Conservation (phyloP, 129 eudicot species). For the Mikania micrantha region DNA sequence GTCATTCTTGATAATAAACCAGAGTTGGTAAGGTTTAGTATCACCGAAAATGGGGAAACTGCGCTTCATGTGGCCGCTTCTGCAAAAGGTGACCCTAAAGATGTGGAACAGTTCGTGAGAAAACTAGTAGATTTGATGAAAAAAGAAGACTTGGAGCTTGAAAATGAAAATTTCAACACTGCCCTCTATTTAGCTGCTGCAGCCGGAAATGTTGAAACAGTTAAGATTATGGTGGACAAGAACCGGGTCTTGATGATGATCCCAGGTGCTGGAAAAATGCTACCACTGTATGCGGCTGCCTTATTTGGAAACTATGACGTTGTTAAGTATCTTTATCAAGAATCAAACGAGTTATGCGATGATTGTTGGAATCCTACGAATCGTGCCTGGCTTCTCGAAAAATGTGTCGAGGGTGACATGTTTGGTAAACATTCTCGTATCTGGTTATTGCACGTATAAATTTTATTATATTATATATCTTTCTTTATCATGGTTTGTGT, state of each 20-base stretch:
- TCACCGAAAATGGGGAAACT: conserved; percentile 39
- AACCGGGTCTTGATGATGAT: conserved; percentile 21
- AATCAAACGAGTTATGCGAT: conserved; percentile 3
- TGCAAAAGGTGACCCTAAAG: conserved; percentile 1
- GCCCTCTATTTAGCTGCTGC: conserved; percentile 58
- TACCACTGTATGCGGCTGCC: conserved; percentile 46
- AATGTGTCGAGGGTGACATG: conserved; percentile 30
- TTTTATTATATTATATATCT: too few species aligned
- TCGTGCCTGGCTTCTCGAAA: conserved; percentile 27
- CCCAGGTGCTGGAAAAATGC: conserved; percentile 21
- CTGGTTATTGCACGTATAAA: too few species aligned
- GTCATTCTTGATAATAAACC: neutral
- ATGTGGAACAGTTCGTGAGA: conserved; percentile 28
- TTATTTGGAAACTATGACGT: conserved; percentile 28
- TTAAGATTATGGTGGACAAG: conserved; percentile 21
- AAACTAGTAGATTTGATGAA: conserved; percentile 24
- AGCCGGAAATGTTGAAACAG: conserved; percentile 34
- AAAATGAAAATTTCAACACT: conserved; percentile 27
- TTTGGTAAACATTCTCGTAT: conserved; percentile 19
- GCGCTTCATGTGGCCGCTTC: conserved; percentile 55
- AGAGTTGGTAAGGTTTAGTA: conserved; percentile 8
- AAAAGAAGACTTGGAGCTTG: conserved; percentile 22
- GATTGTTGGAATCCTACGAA: conserved; percentile 25
- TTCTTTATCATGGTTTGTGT: too few species aligned
- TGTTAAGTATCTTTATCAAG: conserved; percentile 29